Evolutionary conservation across 1,284 basidiomycete genomes (phyloP), one percentile per base, ranked within the genome.

Genomic region (Ganoderma lingzhi): DNA sequence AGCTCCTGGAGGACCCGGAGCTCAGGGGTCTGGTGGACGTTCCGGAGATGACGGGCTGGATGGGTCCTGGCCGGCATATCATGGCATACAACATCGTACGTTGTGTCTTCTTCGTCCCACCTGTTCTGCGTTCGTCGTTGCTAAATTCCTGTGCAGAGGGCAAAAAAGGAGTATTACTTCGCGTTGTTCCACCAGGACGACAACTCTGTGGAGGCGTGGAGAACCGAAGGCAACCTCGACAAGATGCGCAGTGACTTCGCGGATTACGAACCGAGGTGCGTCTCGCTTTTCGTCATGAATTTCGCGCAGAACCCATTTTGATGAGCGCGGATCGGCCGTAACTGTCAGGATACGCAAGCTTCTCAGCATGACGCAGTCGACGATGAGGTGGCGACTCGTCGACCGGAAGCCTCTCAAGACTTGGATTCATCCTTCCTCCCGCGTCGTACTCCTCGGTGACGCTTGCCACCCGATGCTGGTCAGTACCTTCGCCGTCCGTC

Each of bases 1-100:
- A 80, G 15, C 81, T 91, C 75, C 66, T 84, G 23, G 74, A 79
- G 10, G 87, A 91, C 70, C 87, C 87, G 0, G 86, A 88, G 2
- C 77, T 90, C 30, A 78, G 74, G 59, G 73, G 76, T 17, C 79
- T 84, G 48, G 77, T 84, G 5, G 82, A 84, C 30, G 73, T 70
- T 0, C 83, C 84, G 9, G 80, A 84, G 70, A 83, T 84, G 82
- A 82, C 82, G 3, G 82, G 74, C 9, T 84, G 83, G 83, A 82
- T 84, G 82, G 83, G 79, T n/a, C 83, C 83, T 0, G 72, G 78
- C 6, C 74, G 82, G 14, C 84, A 85, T 71, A 69, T 84, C 55
- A 83, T 85, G 81, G 80, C 79, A 0, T 85, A 85, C 70, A 81
- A 80, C 68, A 83, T 85, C 59, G 82, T 83, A 62, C 64, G 81